These are phyloP conservation scores for Hyparrhenia diplandra DNA, from an alignment of 176 grass and related monocot genomes.

Conservation along the genomic window DNA sequence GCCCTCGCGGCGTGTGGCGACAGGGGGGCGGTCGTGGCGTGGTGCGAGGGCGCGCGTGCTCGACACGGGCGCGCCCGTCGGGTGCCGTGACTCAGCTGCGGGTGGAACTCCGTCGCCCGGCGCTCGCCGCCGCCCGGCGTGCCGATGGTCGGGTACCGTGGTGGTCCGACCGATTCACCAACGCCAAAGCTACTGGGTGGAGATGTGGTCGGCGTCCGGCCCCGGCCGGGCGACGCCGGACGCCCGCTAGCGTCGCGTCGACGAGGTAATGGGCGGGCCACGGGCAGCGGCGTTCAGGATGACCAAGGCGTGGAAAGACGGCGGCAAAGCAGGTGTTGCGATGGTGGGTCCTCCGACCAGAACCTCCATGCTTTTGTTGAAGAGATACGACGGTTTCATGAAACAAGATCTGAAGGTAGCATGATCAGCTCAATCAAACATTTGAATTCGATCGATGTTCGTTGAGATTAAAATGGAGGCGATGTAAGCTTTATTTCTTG, in stretches of 20 bases:
- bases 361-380: constrained; percentile 26
- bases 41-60: constrained; percentile 57
- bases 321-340: not conserved
- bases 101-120: constrained; percentile 65
- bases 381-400: not conserved
- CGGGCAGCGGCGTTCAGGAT: not conserved
- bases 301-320: constrained; percentile 21
- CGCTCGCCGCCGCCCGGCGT: constrained; percentile 42
- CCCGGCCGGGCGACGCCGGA: constrained; percentile 2
- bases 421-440: not conserved
- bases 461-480: not conserved
- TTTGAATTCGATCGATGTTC: not conserved
- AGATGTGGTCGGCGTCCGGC: constrained; percentile 46
- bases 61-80: constrained; percentile 30
- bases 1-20: not conserved
- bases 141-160: constrained; percentile 50
- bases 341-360: constrained; percentile 19
- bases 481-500: not conserved
- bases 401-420: not conserved
- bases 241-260: constrained; percentile 17
- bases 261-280: constrained; percentile 37
- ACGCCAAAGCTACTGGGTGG: constrained; percentile 48
- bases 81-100: constrained; percentile 65
- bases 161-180: constrained; percentile 55
- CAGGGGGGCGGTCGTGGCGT: not conserved